Base-by-base conservation (phyloP, 306 rosid species). In the Hippophae gyantsensis region DNA sequence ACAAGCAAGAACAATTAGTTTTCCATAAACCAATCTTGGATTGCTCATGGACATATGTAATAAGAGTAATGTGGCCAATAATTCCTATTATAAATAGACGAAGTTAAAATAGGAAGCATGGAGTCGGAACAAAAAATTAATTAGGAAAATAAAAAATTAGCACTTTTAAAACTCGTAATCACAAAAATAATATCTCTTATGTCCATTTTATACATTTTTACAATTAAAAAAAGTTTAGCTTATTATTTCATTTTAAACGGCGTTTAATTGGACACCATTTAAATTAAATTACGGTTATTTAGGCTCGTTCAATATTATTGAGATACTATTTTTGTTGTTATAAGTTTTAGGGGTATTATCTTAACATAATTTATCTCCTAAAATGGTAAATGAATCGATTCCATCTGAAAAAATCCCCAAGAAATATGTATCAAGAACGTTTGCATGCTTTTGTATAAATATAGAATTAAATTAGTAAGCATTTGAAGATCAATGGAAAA, bases 21-120 rank as follows among this genome's bases (percentile, higher is more conserved):
- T 93, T 88, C 97, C 95, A 88, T 61, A 92, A 93, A 70, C 99
- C 99, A 75, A 93, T 61, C 68, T 77, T 86, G n/a, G 84, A 60
- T 78, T 77, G 70, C 74, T 80, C 82, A 63, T 95, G 92, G 67
- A 86, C 99, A 77, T 93, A 93, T 61, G 45, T 84, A 27, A 93
- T 97, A 75, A 93, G 89, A 58, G 90, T 86, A 74, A 88, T 93
- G 53, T 97, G 95, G 55, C 84, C 99, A 65, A 92, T 7, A 43
- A 92, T 93, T 48, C 97, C 99, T 93, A 43, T 56, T 18, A 63
- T 48, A 69, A 60, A 52, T 41, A 68, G 58, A 61, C 7, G 42
- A 65, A 57, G 13, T 3, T 32, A 41, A 58, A 51, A 54, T 38
- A 0, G 18, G 32, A 3, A 8, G 13, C 12, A 69, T 56, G 59